Conservation (phyloP, 495 filamentous ascomycete species). For the Trichoderma parareesei region DNA sequence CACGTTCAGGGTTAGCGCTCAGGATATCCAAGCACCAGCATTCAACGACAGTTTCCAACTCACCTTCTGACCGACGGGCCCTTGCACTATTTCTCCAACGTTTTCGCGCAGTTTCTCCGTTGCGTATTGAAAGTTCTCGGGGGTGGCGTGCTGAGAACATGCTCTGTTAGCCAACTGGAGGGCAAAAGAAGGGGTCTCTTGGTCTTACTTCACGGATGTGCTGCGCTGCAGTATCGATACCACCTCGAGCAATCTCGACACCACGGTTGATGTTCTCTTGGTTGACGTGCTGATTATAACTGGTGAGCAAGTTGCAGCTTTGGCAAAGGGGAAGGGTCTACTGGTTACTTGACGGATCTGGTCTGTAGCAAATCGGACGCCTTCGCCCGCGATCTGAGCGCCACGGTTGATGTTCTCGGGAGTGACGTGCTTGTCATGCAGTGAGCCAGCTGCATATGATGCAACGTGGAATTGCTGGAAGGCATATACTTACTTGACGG, state of each 20-base stretch:
- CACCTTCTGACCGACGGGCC: not conserved
- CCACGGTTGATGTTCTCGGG: not conserved
- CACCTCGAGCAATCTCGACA: not conserved
- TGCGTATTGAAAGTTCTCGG: not conserved
- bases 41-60: not conserved
- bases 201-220: no score
- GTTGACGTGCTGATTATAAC: not conserved
- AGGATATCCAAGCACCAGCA: not conserved
- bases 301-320: not conserved
- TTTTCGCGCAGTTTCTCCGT: not conserved
- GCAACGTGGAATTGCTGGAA: not conserved
- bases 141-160: no score
- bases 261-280: not conserved
- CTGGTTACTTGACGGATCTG: not conserved
- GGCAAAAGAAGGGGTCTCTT: no score
- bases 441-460: not conserved
- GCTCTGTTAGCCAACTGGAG: no score
- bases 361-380: not conserved
- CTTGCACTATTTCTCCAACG: not conserved
- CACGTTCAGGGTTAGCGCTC: not conserved
- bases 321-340: not conserved
- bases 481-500: not conserved
- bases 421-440: not conserved
- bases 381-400: not conserved
- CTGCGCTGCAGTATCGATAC: not conserved